Evolutionary conservation across 495 filamentous ascomycete genomes (phyloP).

Genomic region (Tuber borchii): DNA sequence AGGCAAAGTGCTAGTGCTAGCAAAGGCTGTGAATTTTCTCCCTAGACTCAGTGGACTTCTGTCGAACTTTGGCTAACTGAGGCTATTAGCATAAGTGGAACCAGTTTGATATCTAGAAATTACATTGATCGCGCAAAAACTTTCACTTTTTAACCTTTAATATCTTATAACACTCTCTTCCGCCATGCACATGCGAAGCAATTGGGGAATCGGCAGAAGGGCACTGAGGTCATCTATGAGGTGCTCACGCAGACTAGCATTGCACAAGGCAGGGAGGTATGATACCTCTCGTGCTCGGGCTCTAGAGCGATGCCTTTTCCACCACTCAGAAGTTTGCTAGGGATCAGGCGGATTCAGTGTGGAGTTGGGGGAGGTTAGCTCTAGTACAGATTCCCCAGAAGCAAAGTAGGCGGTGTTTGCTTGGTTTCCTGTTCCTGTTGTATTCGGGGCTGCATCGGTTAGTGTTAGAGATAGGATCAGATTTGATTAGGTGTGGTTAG

Average conservation of each 20-base stretch:
- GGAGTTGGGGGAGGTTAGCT: background rate
- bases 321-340: background rate
- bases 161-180: constrained; percentile 8
- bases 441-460: background rate
- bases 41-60: too few relatives aligned
- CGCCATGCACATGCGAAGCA: constrained; percentile 32
- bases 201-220: constrained; percentile 48
- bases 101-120: too few relatives aligned
- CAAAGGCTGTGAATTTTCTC: too few relatives aligned
- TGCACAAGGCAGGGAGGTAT: constrained; percentile 42
- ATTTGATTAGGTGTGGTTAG: background rate
- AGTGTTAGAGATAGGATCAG: background rate
- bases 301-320: constrained; percentile 45
- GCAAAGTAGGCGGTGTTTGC: background rate
- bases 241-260: constrained; percentile 44
- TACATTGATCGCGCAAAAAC: too few relatives aligned
- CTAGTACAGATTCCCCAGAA: background rate
- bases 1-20: too few relatives aligned
- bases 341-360: background rate
- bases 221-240: constrained; percentile 46
- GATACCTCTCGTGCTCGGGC: constrained; percentile 45
- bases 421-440: background rate
- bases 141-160: too few relatives aligned
- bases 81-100: too few relatives aligned
- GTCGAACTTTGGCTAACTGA: too few relatives aligned